Evolutionary conservation across 176 grass and related monocot genomes (phyloP), one percentile per base, ranked within the genome.

Genomic region (Oryza officinalis): DNA sequence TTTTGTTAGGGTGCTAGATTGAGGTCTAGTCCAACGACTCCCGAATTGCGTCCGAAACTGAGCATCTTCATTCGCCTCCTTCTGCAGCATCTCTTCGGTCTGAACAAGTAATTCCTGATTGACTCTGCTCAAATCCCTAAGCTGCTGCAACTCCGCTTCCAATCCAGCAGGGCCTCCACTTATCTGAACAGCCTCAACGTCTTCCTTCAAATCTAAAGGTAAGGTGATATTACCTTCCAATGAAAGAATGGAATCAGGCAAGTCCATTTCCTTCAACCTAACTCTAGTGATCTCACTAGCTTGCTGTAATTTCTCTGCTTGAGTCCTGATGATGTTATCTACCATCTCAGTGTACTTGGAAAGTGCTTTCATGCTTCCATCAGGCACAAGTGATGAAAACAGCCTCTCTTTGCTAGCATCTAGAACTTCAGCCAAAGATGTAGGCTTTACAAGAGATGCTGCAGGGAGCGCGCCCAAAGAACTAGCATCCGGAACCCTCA

Each of bases 321-420:
- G 97, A 54, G 84, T 96, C 70, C 97, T 80, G 66, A 99, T 99
- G 71, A 96, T 92, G 37, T 91, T 75, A 90, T 99, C 97, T 79
- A 96, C 93, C 93, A 99, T 99, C 83, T 94, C 97, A 1, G 97
- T 99, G 84, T 99, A 96, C 86, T 96, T 99, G 33, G 97, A 99
- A 20, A 99, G 89, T 20, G 93, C 91, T 77, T 94, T 99, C 92
- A 95, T 99, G 89, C 97, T 96, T 74, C 86, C 92, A 73, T 99
- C 97, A 30, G 97, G 97, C 63, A 99, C 93, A 84, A 99, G 72
- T 23, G 89, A 91, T 67, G 91, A 94, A 81, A 99, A 99, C 33
- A 99, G 87, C 67, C 77, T 92, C 80, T 99, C 97, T 65, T 99
- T 99, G 69, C 89, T 99, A 65, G 88, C 97, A 90, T 99, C 97